Conservation (phyloP, 1,139 yeast genomes). For the Sugiyamaella castrensis region DNA sequence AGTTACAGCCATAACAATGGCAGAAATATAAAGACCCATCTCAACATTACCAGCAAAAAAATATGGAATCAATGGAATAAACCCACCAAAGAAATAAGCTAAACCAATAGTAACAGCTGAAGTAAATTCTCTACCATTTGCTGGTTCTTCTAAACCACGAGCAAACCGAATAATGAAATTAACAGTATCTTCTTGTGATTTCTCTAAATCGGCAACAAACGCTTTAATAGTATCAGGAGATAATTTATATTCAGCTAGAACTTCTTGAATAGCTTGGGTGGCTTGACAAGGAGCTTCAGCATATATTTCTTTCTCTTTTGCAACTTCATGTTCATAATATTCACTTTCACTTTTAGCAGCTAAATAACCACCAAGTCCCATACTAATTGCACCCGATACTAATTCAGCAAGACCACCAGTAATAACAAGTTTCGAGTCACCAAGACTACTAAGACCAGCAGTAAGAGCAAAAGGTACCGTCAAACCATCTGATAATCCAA, state of each 20-base stretch:
- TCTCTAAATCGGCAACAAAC: slow-evolving; percentile 61
- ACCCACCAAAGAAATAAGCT: slow-evolving; percentile 75
- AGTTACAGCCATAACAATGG: slow-evolving; percentile 78
- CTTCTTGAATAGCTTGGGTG: slow-evolving; percentile 60
- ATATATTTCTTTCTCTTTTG: slow-evolving; percentile 59
- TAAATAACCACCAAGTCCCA: slow-evolving; percentile 81
- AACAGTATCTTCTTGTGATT: slow-evolving; percentile 57
- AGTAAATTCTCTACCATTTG: slow-evolving; percentile 71
- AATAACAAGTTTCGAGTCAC: slow-evolving; percentile 68
- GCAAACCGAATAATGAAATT: slow-evolving; percentile 73
- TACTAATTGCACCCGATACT: slow-evolving; percentile 78
- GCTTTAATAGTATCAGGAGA: slow-evolving; percentile 57
- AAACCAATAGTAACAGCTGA: slow-evolving; percentile 75
- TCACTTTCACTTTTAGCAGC: slow-evolving; percentile 79
- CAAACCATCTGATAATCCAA: slow-evolving; percentile 76
- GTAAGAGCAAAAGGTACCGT: slow-evolving; percentile 85
- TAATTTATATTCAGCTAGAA: slow-evolving; percentile 67
- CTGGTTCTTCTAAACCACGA: slow-evolving; percentile 76
- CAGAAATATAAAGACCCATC: slow-evolving; percentile 72
- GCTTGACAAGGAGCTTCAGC: slow-evolving; percentile 51
- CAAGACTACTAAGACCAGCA: slow-evolving; percentile 74
- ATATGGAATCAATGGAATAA: slow-evolving; percentile 75
- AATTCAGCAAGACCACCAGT: slow-evolving; percentile 87
- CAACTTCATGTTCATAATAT: slow-evolving; percentile 48
- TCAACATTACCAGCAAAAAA: slow-evolving; percentile 72